These are phyloP conservation scores for Teunomyces barrocoloradensis DNA, from an alignment of 805 yeast species.

Conservation along the genomic window DNA sequence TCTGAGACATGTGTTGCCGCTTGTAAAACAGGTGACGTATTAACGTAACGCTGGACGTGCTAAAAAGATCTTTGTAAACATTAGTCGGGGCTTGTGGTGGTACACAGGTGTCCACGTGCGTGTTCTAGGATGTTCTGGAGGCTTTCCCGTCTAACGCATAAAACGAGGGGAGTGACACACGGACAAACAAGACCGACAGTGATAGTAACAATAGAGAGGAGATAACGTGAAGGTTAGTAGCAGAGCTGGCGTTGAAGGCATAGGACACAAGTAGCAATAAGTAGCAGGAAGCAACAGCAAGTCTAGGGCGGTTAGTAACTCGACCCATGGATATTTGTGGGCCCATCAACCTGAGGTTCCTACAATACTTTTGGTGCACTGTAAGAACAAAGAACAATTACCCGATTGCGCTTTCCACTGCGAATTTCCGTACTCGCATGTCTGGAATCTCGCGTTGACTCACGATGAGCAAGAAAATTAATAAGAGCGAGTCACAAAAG, in stretches of 20 bases:
- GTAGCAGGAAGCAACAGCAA: not conserved
- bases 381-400: not conserved
- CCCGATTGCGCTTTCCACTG: not conserved
- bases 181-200: not conserved
- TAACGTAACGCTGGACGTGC: not conserved
- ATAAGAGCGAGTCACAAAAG: not conserved
- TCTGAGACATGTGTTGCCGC: too few relatives aligned
- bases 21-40: not conserved
- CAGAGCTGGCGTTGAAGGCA: not conserved
- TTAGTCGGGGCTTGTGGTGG: not conserved
- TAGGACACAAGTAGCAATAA: not conserved
- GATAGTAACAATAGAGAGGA: not conserved
- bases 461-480: not conserved
- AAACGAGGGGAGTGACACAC: not conserved
- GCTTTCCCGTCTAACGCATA: not conserved
- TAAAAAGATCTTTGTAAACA: not conserved
- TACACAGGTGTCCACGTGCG: not conserved
- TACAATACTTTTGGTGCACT: too few relatives aligned
- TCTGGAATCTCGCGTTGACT: not conserved
- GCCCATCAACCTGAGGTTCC: too few relatives aligned
- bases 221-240: not conserved
- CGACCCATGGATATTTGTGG: too few relatives aligned
- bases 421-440: not conserved
- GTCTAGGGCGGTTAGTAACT: not conserved
- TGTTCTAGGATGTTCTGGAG: not conserved